Evolutionary conservation across 352 stramenopile species (phyloP).

Genomic region (Elongisporangium anandrum): DNA sequence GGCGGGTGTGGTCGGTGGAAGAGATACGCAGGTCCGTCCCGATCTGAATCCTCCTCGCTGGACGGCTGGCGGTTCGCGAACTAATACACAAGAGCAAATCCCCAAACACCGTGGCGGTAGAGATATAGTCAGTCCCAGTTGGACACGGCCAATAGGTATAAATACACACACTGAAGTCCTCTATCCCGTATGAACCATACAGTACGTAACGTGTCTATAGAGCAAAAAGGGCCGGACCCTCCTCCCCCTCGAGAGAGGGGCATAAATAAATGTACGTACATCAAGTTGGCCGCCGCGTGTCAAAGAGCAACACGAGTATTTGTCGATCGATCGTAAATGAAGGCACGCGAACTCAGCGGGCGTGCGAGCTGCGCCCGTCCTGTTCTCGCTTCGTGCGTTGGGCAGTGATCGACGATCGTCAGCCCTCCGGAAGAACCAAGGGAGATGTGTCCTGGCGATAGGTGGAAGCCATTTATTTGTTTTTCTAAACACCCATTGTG

Average conservation of each 20-base stretch:
- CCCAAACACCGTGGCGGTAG: neutral
- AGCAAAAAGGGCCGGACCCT: neutral
- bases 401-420: neutral
- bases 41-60: neutral
- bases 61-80: neutral
- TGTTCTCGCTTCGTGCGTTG: neutral
- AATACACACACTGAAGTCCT: neutral
- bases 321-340: neutral
- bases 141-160: neutral
- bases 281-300: neutral
- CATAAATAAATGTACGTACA: neutral
- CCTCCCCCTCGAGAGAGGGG: neutral
- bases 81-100: neutral
- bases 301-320: neutral
- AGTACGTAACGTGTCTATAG: neutral
- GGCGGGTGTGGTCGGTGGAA: neutral
- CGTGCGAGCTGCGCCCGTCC: neutral
- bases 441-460: neutral
- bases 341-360: neutral
- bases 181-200: neutral
- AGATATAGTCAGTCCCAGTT: neutral
- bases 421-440: neutral
- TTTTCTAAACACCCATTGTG: neutral
- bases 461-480: neutral
- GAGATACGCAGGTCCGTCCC: neutral